A percentile compares a stretch with the other conserved stretches of the same genome.
phyloP scores from a whole-genome alignment of 2,329 filamentous ascomycete species.

The Ophiostoma tasmaniense region DNA sequence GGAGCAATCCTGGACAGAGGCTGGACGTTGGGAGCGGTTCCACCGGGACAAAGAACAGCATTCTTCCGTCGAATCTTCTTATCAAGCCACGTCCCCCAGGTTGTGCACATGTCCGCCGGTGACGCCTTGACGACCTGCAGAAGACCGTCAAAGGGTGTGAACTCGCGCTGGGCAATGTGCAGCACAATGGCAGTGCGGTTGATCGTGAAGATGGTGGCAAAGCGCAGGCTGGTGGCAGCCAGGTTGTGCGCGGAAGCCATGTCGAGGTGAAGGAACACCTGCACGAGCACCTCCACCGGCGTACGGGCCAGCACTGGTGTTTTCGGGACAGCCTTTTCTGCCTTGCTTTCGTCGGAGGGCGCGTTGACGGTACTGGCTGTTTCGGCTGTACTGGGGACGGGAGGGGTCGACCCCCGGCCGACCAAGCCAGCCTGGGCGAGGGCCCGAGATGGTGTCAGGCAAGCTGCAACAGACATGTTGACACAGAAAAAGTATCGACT shows the following conservation, averaged over 20 bases:
- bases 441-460: not conserved
- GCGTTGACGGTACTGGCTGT: not conserved
- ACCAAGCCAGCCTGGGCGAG: not conserved
- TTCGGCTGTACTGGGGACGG: not conserved
- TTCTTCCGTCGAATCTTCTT: slow-evolving; percentile 33
- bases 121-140: slow-evolving; percentile 40
- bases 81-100: slow-evolving; percentile 31
- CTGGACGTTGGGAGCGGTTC: slow-evolving; percentile 9
- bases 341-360: not conserved
- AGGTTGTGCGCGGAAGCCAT: slow-evolving; percentile 34
- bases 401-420: not conserved
- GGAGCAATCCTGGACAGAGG: not conserved
- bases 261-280: slow-evolving; percentile 40
- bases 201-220: slow-evolving; percentile 34
- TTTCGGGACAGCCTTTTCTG: not conserved
- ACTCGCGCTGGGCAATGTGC: slow-evolving; percentile 34
- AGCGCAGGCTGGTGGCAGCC: slow-evolving; percentile 30
- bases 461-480: not conserved
- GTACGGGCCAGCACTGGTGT: slow-evolving; percentile 21
- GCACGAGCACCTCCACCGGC: slow-evolving; percentile 41
- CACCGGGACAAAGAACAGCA: slow-evolving; percentile 19
- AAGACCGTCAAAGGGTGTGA: slow-evolving; percentile 38
- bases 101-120: slow-evolving; percentile 28
- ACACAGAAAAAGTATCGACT: not conserved
- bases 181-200: slow-evolving; percentile 37